A percentile compares a stretch with the other conserved stretches of the same genome.
Conservation (phyloP, 2,329 filamentous ascomycete species). For the Pseudodiploospora longispora region DNA sequence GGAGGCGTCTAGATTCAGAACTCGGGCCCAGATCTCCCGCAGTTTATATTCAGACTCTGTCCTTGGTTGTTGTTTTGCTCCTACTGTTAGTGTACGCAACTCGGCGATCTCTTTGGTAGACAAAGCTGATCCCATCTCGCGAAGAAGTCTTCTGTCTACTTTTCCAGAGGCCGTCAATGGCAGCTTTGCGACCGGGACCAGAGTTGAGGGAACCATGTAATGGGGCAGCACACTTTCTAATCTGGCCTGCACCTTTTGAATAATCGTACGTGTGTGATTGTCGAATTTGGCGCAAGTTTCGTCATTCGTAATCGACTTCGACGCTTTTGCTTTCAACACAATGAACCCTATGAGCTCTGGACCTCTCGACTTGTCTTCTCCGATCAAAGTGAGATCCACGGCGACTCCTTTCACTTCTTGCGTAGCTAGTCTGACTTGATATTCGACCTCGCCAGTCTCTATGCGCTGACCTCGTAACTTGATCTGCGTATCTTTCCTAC, state of each 20-base stretch:
- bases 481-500: slow-evolving; percentile 1
- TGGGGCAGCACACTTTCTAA: not conserved
- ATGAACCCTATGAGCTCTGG: not conserved
- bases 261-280: not conserved
- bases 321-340: not conserved
- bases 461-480: slow-evolving; percentile 3
- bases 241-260: not conserved
- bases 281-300: not conserved
- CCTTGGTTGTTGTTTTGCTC: not conserved
- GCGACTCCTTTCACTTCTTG: not conserved
- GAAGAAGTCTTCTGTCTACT: not conserved
- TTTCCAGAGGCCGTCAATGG: slow-evolving; percentile 2
- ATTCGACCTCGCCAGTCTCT: slow-evolving; percentile 3
- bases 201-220: slow-evolving; percentile 3
- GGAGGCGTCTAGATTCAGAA: not conserved
- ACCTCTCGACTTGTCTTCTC: not conserved
- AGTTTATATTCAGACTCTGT: not conserved
- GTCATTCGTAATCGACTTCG: not conserved
- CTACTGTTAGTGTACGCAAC: not conserved
- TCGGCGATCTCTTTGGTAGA: not conserved
- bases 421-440: not conserved
- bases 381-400: not conserved
- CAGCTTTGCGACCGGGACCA: not conserved
- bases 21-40: slow-evolving; percentile 1
- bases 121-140: not conserved